These are phyloP conservation scores for Neoarthrinium moseri DNA, from an alignment of 2,329 filamentous ascomycete species.

Conservation along the genomic window DNA sequence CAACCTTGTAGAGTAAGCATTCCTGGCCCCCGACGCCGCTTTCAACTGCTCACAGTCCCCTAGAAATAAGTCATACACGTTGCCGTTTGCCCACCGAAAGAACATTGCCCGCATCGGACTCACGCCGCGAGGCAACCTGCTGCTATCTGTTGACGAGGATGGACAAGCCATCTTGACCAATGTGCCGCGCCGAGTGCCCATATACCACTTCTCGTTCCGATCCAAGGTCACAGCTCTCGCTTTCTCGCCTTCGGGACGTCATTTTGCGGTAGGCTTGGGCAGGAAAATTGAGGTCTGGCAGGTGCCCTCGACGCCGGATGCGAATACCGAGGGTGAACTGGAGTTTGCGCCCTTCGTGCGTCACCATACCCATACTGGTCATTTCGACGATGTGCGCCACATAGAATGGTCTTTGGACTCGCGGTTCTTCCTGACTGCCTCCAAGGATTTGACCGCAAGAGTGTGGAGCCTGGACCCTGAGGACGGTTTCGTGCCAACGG, in stretches of 20 bases:
- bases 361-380: conserved; percentile 81
- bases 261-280: conserved; percentile 87
- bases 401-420: conserved; percentile 97
- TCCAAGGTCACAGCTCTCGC: conserved; percentile 77
- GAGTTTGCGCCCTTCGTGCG: conserved; percentile 94
- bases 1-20: conserved; percentile 83
- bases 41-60: conserved; percentile 29
- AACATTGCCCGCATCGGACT: conserved; percentile 89
- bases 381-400: conserved; percentile 82
- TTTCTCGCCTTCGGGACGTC: conserved; percentile 86
- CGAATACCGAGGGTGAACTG: conserved; percentile 74
- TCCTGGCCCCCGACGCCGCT: neutral
- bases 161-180: conserved; percentile 93
- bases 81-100: conserved; percentile 88
- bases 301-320: conserved; percentile 84
- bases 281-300: conserved; percentile 94
- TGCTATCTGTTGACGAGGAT: conserved; percentile 92
- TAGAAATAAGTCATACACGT: conserved; percentile 83
- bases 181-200: conserved; percentile 76
- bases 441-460: conserved; percentile 86
- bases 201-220: conserved; percentile 96
- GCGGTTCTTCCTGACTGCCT: conserved; percentile 88
- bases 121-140: conserved; percentile 84
- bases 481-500: conserved; percentile 85
- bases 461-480: conserved; percentile 93